A percentile compares a stretch with the other conserved stretches of the same genome.
These are phyloP conservation scores for Paxillus involutus DNA, from an alignment of 768 basidiomycete species.

Conservation along the genomic window DNA sequence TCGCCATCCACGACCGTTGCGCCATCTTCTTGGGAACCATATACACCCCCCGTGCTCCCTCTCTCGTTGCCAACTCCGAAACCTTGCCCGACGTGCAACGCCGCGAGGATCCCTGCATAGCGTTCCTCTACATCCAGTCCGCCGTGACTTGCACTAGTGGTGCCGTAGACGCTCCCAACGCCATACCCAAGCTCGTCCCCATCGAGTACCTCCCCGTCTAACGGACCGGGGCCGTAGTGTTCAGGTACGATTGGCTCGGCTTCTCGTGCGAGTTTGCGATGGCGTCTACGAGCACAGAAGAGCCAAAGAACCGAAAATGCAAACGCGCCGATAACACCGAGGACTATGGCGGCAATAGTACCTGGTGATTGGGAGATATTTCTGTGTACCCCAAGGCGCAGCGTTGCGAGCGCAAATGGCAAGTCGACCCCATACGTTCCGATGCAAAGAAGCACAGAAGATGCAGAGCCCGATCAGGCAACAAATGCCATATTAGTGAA, in stretches of 20 bases:
- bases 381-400: conserved; percentile 4
- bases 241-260: conserved; percentile 9
- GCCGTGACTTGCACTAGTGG: neutral
- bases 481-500: conserved; percentile 10
- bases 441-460: neutral
- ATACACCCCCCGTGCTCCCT: conserved; percentile 28
- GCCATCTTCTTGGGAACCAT: conserved; percentile 20
- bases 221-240: conserved; percentile 13
- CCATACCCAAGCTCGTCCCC: conserved; percentile 12
- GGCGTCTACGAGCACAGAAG: conserved; percentile 32
- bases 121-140: conserved; percentile 21
- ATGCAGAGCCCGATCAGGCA: conserved; percentile 4
- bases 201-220: conserved; percentile 23
- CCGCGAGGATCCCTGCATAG: conserved; percentile 27
- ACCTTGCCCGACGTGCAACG: conserved; percentile 14
- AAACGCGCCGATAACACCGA: conserved; percentile 26
- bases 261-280: conserved; percentile 22
- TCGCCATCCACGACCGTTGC: conserved; percentile 8
- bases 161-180: neutral
- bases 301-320: conserved; percentile 30
- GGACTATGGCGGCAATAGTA: conserved; percentile 20
- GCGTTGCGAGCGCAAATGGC: conserved; percentile 4
- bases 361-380: conserved; percentile 20
- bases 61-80: conserved; percentile 16
- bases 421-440: neutral